Percentiles rank a stretch among this genome's conserved stretches.
Evolutionary conservation across 2,329 filamentous ascomycete genomes (phyloP).

Genomic region (Microcyclospora pomicola): DNA sequence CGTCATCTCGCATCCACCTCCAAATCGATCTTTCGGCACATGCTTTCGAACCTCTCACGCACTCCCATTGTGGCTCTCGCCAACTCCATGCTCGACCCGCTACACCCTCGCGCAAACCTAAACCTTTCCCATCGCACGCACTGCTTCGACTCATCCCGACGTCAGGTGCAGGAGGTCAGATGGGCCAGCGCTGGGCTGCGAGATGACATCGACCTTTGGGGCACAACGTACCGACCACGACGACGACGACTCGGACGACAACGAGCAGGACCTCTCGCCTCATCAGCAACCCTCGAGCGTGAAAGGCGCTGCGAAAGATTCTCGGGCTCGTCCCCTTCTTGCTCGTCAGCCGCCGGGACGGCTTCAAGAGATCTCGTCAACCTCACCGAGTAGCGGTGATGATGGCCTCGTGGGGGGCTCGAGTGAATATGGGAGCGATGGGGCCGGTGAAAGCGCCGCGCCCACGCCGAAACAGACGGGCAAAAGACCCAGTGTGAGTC

Average conservation of each 20-base stretch:
- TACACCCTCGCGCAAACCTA: no score
- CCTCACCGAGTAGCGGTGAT: not conserved
- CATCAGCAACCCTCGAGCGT: not conserved
- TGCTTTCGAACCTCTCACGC: no score
- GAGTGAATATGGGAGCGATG: not conserved
- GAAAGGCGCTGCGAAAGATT: no score
- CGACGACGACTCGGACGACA: not conserved
- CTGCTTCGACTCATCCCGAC: no score
- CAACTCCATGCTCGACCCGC: no score
- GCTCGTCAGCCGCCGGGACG: constrained; percentile 4
- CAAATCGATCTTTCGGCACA: no score
- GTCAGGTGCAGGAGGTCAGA: not conserved
- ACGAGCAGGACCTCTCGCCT: not conserved
- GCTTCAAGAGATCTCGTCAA: constrained; percentile 4
- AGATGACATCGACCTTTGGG: not conserved
- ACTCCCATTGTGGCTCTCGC: no score
- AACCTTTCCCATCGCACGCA: no score
- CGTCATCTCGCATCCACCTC: no score
- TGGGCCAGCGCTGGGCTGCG: not conserved
- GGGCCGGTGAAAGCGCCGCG: not conserved
- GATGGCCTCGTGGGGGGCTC: not conserved
- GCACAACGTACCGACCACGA: not conserved
- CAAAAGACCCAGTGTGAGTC: not conserved
- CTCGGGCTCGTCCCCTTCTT: not conserved
- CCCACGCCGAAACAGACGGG: not conserved